Base-by-base conservation (phyloP, 164 flowering plant genomes). In the Dillenia turbinata region DNA sequence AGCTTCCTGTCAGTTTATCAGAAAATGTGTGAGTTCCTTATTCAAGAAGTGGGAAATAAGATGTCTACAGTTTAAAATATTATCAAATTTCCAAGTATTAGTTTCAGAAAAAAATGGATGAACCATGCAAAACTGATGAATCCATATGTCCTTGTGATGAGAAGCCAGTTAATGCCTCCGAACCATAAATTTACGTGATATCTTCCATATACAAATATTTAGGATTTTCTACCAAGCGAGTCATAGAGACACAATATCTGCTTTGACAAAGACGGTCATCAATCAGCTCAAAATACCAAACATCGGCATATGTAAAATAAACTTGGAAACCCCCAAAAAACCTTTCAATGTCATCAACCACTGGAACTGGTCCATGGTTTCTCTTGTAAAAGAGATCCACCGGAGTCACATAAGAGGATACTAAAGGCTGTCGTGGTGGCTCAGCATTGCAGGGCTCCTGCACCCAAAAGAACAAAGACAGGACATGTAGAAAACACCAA, bases 401-500 rank as follows among this genome's bases (percentile, higher is more conserved):
- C 24, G 99, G 97, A 70, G 99, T 95, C 33, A 94, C 79, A 72
- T 91, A 94, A 43, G 97, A 91, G 10, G 79, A 63, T 64, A 83
- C n/a, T 79, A 94, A 73, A 33, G 79, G 88, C 1, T 78, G 65
- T 16, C 97, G 95, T 10, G 79, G 96, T 2, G 97, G 97, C 79
- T 94, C 99, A 0, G 99, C 97, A 79, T 94, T 94, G 75, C 87
- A 94, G 43, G 99, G 99, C 65, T 82, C 86, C 99, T 94, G 85
- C 72, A 78, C 47, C 55, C 62, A 14, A 53, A 61, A 10, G 2
- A 48, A 44, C 6, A 24, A 44, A 10, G 40, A 13, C 9, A 60
- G 2, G 47, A 60, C 22, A 19, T 19, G 22, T 19, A 19, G 22
- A 1, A 19, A 19, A 19, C 22, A 19, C 22, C 22, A 19, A 19